phyloP scores from a whole-genome alignment of 2,329 filamentous ascomycete genomes.

The Fusarium transvaalense region DNA sequence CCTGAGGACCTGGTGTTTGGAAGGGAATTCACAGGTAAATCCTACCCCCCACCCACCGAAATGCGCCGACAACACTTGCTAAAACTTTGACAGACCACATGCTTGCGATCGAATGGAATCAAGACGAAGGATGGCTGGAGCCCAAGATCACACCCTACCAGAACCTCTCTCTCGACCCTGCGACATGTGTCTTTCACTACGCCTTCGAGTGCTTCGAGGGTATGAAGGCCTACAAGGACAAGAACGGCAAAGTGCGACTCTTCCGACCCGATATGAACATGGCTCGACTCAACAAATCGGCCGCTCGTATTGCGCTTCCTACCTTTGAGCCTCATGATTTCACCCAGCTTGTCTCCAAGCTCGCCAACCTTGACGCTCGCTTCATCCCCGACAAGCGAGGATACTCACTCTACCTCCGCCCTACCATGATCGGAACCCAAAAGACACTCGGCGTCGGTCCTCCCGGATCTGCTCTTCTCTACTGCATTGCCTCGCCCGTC shows the following conservation, averaged over 20 bases:
- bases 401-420: slow-evolving; percentile 95
- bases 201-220: slow-evolving; percentile 98
- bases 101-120: slow-evolving; percentile 94
- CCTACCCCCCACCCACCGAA: neutral
- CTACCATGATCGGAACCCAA: slow-evolving; percentile 97
- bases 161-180: slow-evolving; percentile 95
- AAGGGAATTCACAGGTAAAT: slow-evolving; percentile 84
- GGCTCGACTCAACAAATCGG: slow-evolving; percentile 91
- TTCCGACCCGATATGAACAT: slow-evolving; percentile 98
- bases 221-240: slow-evolving; percentile 99
- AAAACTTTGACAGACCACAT: slow-evolving; percentile 80
- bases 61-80: slow-evolving; percentile 11
- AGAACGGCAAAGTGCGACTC: slow-evolving; percentile 79
- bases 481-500: slow-evolving; percentile 94
- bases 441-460: slow-evolving; percentile 91
- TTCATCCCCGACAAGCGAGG: slow-evolving; percentile 90
- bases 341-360: slow-evolving; percentile 83
- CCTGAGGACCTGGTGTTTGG: slow-evolving; percentile 91
- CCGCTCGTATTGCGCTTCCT: slow-evolving; percentile 90
- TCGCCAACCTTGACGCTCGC: slow-evolving; percentile 83
- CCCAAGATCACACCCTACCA: slow-evolving; percentile 93
- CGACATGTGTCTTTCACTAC: slow-evolving; percentile 98
- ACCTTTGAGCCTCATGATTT: slow-evolving; percentile 81
- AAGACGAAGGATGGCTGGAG: slow-evolving; percentile 82
- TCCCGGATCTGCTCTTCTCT: slow-evolving; percentile 92